These are phyloP conservation scores for Piper longum DNA, from an alignment of 164 flowering plant genomes.

Conservation along the genomic window DNA sequence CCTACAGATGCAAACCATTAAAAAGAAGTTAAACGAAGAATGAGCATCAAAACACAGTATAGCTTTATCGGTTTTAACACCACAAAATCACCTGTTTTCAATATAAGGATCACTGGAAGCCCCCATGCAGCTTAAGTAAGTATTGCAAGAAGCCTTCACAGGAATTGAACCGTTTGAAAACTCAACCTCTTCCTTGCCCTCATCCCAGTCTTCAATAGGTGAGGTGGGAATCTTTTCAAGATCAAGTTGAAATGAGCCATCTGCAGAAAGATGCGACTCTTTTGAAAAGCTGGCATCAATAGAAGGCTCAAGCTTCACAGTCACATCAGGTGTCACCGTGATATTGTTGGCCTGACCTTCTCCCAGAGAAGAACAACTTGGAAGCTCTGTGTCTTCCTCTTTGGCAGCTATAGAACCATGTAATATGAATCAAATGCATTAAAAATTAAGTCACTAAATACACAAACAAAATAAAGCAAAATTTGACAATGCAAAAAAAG, in stretches of 20 bases:
- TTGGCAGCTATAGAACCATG: conserved; percentile 19
- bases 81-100: conserved; percentile 10
- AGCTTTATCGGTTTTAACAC: conserved; percentile 10
- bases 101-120: conserved; percentile 8
- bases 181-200: conserved; percentile 1
- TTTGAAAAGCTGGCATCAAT: conserved; percentile 5
- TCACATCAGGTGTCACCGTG: conserved; percentile 8
- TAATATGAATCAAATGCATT: conserved; percentile 1
- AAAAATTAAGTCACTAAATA: background rate
- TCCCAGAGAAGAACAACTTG: conserved; percentile 1
- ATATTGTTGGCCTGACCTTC: conserved; percentile 11
- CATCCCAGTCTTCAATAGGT: conserved; percentile 8
- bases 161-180: background rate
- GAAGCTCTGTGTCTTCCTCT: conserved; percentile 11
- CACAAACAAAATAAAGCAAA: background rate
- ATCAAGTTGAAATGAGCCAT: background rate
- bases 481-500: background rate
- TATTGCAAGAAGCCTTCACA: too few relatives aligned
- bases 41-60: conserved; percentile 1
- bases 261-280: conserved; percentile 1
- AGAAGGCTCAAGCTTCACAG: conserved; percentile 8
- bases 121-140: background rate
- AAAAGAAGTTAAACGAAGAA: background rate
- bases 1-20: background rate
- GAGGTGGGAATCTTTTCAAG: conserved; percentile 7